Percentiles rank a stretch among this genome's conserved stretches.
Conservation (phyloP, 2,329 filamentous ascomycete genomes). For the Botrytis fabae region DNA sequence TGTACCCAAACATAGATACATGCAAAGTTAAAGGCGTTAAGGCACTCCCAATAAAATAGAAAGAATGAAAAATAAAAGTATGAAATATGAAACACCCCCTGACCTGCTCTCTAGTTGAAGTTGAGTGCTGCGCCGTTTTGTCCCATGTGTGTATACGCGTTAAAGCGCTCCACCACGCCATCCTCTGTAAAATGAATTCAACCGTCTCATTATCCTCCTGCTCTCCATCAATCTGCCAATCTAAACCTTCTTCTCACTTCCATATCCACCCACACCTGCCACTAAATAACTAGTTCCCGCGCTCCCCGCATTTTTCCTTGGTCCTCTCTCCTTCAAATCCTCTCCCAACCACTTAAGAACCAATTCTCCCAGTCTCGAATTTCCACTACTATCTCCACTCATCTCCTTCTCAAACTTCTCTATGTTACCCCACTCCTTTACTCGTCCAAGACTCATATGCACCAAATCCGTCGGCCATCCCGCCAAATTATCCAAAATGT, state of each 20-base stretch:
- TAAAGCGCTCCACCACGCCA: background rate
- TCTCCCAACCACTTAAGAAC: conserved; percentile 84
- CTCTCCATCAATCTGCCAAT: background rate
- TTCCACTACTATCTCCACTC: conserved; percentile 64
- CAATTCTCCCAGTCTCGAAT: conserved; percentile 82
- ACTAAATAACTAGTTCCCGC: conserved; percentile 53
- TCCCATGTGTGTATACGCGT: background rate
- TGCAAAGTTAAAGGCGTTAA: conserved; percentile 22
- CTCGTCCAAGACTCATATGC: conserved; percentile 87
- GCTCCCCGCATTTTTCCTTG: conserved; percentile 53
- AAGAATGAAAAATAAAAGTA: conserved; percentile 1
- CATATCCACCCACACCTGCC: conserved; percentile 65
- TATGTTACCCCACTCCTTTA: conserved; percentile 82
- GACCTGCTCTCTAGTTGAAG: background rate
- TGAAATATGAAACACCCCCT: background rate
- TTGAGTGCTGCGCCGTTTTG: conserved; percentile 23
- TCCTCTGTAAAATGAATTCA: background rate
- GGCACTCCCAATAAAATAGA: conserved; percentile 18
- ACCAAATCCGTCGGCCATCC: conserved; percentile 95
- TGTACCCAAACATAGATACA: conserved; percentile 13
- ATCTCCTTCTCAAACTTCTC: conserved; percentile 57
- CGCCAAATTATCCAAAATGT: conserved; percentile 93
- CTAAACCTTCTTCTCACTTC: conserved; percentile 50
- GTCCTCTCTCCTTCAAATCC: conserved; percentile 77
- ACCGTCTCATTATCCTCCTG: background rate